Conservation (phyloP, 2,329 filamentous ascomycete genomes). For the Phyllosticta capitalensis region DNA sequence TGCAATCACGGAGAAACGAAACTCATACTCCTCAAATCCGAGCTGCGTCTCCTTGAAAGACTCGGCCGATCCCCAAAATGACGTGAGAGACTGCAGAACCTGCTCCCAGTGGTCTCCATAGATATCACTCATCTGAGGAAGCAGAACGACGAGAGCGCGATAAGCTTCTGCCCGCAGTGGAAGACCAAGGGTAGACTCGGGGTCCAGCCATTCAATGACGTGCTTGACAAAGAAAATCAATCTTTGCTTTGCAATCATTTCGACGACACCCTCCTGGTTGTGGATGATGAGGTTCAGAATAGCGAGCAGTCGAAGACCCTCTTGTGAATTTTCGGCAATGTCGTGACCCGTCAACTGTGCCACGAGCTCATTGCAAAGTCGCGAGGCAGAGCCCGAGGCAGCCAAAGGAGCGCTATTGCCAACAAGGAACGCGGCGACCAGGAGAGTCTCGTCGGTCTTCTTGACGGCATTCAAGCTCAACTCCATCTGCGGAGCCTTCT, state of each 20-base stretch:
- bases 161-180: conserved; percentile 48
- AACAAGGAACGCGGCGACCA: conserved; percentile 38
- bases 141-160: conserved; percentile 44
- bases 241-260: conserved; percentile 50
- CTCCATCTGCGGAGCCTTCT: conserved; percentile 27
- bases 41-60: neutral
- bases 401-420: conserved; percentile 41
- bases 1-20: neutral
- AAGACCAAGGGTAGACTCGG: conserved; percentile 33
- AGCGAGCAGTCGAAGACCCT: conserved; percentile 40
- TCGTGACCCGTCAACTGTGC: conserved; percentile 50
- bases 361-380: conserved; percentile 51
- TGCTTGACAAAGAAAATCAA: conserved; percentile 76
- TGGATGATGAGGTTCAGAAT: conserved; percentile 46
- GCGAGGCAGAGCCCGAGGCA: conserved; percentile 37
- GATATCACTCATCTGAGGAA: conserved; percentile 68
- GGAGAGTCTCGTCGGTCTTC: conserved; percentile 28
- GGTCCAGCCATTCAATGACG: conserved; percentile 58
- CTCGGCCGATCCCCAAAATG: conserved; percentile 22
- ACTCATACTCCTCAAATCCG: neutral
- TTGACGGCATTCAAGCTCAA: conserved; percentile 24
- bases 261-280: conserved; percentile 38
- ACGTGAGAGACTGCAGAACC: conserved; percentile 27
- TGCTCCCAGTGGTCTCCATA: conserved; percentile 81
- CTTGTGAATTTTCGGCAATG: conserved; percentile 31